phyloP scores from a whole-genome alignment of 768 basidiomycete species.

The Pulveroboletus sp. region DNA sequence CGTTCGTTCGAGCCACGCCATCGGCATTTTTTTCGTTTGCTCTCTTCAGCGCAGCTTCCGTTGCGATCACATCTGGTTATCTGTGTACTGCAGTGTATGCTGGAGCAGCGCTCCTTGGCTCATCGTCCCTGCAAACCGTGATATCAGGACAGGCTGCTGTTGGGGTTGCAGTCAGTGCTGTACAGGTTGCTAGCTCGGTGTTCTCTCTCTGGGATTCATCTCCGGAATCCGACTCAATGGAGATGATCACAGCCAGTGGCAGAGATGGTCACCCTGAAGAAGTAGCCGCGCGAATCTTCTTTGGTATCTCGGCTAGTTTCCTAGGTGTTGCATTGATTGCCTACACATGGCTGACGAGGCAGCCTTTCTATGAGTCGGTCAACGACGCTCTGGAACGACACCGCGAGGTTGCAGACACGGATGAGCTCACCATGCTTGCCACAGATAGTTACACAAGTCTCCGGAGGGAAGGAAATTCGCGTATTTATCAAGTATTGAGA shows the following conservation, averaged over 20 bases:
- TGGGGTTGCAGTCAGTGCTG: slow-evolving; percentile 72
- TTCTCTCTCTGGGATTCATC: slow-evolving; percentile 50
- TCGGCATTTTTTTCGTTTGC: slow-evolving; percentile 62
- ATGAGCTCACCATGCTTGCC: slow-evolving; percentile 34
- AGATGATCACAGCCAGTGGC: slow-evolving; percentile 10
- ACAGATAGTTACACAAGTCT: slow-evolving; percentile 23
- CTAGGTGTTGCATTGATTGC: slow-evolving; percentile 50
- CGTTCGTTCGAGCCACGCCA: slow-evolving; percentile 50
- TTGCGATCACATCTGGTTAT: slow-evolving; percentile 65
- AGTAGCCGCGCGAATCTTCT: slow-evolving; percentile 69
- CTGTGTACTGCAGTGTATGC: slow-evolving; percentile 75
- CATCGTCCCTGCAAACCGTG: slow-evolving; percentile 63
- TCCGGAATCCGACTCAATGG: slow-evolving; percentile 19
- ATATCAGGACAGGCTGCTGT: slow-evolving; percentile 85
- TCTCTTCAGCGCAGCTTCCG: slow-evolving; percentile 51
- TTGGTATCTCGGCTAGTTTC: slow-evolving; percentile 64
- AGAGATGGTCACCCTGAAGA: slow-evolving; percentile 52
- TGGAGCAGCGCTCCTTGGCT: slow-evolving; percentile 78
- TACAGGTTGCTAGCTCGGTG: slow-evolving; percentile 65
- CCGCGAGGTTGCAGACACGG: slow-evolving; percentile 19
- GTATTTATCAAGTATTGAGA: slow-evolving; percentile 51
- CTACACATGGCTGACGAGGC: slow-evolving; percentile 52
- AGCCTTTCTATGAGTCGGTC: slow-evolving; percentile 55
- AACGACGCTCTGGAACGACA: slow-evolving; percentile 44
- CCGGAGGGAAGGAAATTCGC: slow-evolving; percentile 35